Conservation (phyloP, 139 green algal genomes). For the Chlorella sorokiniana region DNA sequence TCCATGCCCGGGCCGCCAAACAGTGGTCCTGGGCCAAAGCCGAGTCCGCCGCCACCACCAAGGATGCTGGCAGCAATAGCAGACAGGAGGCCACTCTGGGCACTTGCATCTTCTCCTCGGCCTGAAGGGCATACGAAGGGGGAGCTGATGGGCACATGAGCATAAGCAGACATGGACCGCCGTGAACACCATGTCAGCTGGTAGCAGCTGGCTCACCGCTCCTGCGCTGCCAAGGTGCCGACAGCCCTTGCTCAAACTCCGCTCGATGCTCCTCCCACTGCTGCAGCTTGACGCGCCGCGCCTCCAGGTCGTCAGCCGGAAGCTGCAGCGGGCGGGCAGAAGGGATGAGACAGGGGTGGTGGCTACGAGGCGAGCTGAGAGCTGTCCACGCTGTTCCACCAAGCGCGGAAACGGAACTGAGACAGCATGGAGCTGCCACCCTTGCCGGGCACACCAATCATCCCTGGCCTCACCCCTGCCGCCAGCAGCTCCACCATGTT, state of each 20-base stretch:
- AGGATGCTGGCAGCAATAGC: slow-evolving; percentile 14
- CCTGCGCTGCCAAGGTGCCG: slow-evolving; percentile 6
- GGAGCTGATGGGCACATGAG: not conserved
- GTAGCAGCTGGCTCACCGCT: not conserved
- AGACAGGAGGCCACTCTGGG: not conserved
- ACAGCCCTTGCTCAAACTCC: not conserved
- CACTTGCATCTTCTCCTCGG: not conserved
- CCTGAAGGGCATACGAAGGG: not conserved
- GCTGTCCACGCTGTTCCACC: no score
- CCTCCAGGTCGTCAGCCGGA: not conserved
- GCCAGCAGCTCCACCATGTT: not conserved
- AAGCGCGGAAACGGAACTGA: not conserved
- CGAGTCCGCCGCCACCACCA: not conserved
- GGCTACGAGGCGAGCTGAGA: not conserved
- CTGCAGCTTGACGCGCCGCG: not conserved
- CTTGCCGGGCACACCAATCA: not conserved
- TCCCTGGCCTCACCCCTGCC: not conserved
- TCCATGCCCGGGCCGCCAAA: not conserved
- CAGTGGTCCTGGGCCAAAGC: not conserved
- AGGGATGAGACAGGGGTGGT: not conserved
- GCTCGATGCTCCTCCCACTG: not conserved
- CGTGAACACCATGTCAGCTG: not conserved
- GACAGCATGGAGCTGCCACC: not conserved
- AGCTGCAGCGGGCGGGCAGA: slow-evolving; percentile 2
- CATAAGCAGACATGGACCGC: no score